These are phyloP conservation scores for Ganoderma sp. DNA, from an alignment of 1,284 basidiomycete genomes.

Conservation along the genomic window DNA sequence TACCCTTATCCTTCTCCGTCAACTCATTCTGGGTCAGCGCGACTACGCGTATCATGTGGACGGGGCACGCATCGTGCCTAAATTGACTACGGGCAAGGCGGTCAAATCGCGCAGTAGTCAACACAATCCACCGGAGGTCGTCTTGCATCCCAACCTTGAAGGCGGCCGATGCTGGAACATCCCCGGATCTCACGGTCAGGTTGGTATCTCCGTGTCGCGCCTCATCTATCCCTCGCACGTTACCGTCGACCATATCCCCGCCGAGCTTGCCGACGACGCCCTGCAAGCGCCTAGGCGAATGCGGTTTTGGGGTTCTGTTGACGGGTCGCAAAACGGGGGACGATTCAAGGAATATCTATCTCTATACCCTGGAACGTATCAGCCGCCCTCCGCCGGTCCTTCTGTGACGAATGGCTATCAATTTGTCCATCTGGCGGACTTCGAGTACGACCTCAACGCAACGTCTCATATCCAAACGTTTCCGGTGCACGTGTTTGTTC, in stretches of 20 bases:
- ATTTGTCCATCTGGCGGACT: slow-evolving; percentile 13
- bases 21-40: neutral
- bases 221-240: slow-evolving; percentile 22
- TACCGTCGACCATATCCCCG: slow-evolving; percentile 26
- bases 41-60: slow-evolving; percentile 2
- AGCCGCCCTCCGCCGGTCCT: neutral
- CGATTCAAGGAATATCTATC: neutral
- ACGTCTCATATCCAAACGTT: slow-evolving; percentile 18
- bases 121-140: neutral
- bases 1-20: too few relatives aligned
- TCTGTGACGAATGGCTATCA: neutral
- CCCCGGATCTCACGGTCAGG: slow-evolving; percentile 2
- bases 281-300: slow-evolving; percentile 20
- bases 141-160: slow-evolving; percentile 13
- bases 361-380: neutral
- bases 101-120: neutral
- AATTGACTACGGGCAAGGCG: neutral
- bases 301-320: slow-evolving; percentile 21
- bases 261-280: slow-evolving; percentile 12
- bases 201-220: slow-evolving; percentile 11
- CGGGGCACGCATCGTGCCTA: neutral
- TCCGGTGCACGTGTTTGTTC: slow-evolving; percentile 13
- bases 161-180: slow-evolving; percentile 19
- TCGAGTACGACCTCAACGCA: slow-evolving; percentile 19
- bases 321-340: slow-evolving; percentile 10